Percentiles rank a stretch among this genome's conserved stretches.
Conservation (phyloP, 2,329 filamentous ascomycete genomes). For the Hansfordia pulvinata region DNA sequence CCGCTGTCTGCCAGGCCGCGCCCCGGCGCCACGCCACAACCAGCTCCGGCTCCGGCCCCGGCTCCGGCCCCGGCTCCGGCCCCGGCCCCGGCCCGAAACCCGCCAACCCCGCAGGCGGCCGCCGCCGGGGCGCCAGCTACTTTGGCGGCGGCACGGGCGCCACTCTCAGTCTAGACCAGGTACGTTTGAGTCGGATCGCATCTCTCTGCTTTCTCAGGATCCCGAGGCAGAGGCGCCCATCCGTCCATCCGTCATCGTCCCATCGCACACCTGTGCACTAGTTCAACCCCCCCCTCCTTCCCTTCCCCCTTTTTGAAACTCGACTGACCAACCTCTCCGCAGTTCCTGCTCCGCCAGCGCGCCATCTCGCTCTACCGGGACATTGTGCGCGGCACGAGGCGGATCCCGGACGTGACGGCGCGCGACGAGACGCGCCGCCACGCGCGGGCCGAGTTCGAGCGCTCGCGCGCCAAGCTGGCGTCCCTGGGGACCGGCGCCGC, state of each 20-base stretch:
- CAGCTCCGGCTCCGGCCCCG: no score
- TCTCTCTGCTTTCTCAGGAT: not conserved
- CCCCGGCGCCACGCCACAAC: no score
- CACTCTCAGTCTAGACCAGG: conserved; percentile 44
- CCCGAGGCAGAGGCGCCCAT: no score
- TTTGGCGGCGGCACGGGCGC: no score
- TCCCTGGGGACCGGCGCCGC: no score
- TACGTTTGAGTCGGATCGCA: conserved; percentile 18
- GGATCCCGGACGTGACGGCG: conserved; percentile 35
- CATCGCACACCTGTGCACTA: not conserved
- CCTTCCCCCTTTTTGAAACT: conserved; percentile 1
- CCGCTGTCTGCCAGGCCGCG: no score
- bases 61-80: no score
- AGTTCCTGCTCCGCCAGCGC: conserved; percentile 46
- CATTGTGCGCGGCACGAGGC: conserved; percentile 38
- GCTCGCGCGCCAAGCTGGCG: conserved; percentile 38
- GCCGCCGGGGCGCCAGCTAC: no score
- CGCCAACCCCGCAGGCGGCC: no score
- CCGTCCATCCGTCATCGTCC: not conserved
- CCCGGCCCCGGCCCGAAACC: no score
- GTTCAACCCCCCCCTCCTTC: not conserved
- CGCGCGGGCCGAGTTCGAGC: conserved; percentile 47
- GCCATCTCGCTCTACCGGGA: conserved; percentile 43
- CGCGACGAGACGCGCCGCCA: conserved; percentile 41
- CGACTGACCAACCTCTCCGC: no score